Base-by-base conservation (phyloP, 2,329 filamentous ascomycete genomes). In the Grosmannia clavigera region DNA sequence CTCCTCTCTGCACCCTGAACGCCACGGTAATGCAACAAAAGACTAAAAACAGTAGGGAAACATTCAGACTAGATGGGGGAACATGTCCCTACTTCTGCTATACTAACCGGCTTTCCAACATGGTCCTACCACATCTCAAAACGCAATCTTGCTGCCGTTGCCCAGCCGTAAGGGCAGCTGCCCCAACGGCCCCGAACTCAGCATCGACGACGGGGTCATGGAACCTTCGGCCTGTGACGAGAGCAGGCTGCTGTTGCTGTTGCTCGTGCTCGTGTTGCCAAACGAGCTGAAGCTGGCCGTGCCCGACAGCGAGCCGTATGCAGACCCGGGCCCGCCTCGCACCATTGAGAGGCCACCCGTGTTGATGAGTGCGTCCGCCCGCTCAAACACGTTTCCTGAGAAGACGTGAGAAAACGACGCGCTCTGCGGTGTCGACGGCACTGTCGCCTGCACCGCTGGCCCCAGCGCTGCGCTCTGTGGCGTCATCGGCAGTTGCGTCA, bases 401-500 rank as follows among this genome's bases (percentile, higher is more conserved):
- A 84, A 83, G 1, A 78, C 76, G 19, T 74, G 73, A 9, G 77
- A 76, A 66, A 84, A 83, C 0, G 80, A 81, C 2, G 74, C 78
- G 62, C 76, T 81, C 67, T 83, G 78, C 11, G 84, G 83, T 0
- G 84, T 89, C 3, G 81, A 88, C 4, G 90, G 88, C 12, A 96
- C 86, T 0, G 90, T 96, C 1, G 92, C 91, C 72, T 95, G 91
- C 59, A 91, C 89, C 25, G 92, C 92, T 6, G 92, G 90, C 0
- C 92, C 92, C 5, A 96, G 78, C 1, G 92, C 92, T 19, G 91
- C 92, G 66, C 89, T 94, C 63, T 96, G 81, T 9, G 92, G 92
- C 1, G 92, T 96, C 67, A 94, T 90, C 10, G 92, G 91, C 46
- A 91, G 66, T 58, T 74, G 72, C 46, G 70, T 63, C 4, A 59